Percentiles rank a stretch among this genome's conserved stretches.
phyloP scores from a whole-genome alignment of 2,329 filamentous ascomycete species.

The Fusarium sp. region DNA sequence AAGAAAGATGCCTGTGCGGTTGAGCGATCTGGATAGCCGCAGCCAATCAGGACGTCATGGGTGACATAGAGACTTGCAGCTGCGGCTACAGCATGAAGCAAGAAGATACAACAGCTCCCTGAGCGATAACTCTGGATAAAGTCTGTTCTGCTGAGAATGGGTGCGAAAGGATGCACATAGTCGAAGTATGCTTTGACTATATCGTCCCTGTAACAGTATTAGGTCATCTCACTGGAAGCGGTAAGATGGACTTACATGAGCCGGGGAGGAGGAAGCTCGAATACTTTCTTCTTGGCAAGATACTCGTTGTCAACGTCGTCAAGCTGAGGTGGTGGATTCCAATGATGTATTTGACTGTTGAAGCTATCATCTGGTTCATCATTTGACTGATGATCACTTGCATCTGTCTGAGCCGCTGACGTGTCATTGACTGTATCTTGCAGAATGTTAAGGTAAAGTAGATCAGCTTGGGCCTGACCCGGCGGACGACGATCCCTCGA shows the following conservation, averaged over 20 bases:
- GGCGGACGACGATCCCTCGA: neutral
- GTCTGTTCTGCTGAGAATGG: slow-evolving; percentile 7
- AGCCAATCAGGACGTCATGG: slow-evolving; percentile 8
- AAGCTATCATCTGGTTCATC: neutral
- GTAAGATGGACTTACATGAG: neutral
- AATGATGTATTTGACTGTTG: slow-evolving; percentile 2
- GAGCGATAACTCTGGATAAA: slow-evolving; percentile 19
- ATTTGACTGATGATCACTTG: neutral
- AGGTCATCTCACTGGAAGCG: accelerated
- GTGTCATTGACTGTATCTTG: slow-evolving; percentile 14
- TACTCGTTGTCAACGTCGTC: slow-evolving; percentile 29
- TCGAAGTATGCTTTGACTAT: slow-evolving; percentile 29
- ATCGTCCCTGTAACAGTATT: neutral
- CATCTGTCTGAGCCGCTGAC: accelerated
- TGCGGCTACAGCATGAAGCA: slow-evolving; percentile 10
- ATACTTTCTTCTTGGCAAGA: slow-evolving; percentile 30
- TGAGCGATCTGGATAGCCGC: slow-evolving; percentile 15
- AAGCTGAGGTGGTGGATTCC: slow-evolving; percentile 1
- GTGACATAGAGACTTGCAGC: slow-evolving; percentile 1
- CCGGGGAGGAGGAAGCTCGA: slow-evolving; percentile 15
- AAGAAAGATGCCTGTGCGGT: slow-evolving; percentile 23
- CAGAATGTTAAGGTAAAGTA: slow-evolving; percentile 30
- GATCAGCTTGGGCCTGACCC: neutral
- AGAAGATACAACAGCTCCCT: slow-evolving; percentile 16
- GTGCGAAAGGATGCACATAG: slow-evolving; percentile 21